Evolutionary conservation across 139 green algal genomes (phyloP).

Genomic region (Closterium sp.): DNA sequence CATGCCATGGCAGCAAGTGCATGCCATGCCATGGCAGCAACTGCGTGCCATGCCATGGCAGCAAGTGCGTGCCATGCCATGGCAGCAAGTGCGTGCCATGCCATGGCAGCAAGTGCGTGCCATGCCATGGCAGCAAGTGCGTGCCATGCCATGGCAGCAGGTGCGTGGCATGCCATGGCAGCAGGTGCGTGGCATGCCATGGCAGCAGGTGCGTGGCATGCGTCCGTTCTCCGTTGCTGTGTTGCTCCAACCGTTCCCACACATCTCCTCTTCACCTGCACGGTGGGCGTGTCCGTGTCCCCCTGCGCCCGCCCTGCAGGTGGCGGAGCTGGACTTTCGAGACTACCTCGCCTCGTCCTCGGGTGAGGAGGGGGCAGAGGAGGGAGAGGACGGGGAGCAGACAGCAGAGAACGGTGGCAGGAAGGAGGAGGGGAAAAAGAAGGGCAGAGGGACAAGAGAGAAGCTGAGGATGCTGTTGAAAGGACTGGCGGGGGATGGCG

Average conservation of each 20-base stretch:
- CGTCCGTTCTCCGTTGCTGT: background rate
- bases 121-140: too few species aligned
- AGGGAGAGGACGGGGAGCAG: constrained; percentile 28
- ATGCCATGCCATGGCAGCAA: too few species aligned
- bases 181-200: too few species aligned
- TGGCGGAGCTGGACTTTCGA: constrained; percentile 85
- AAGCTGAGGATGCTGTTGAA: constrained; percentile 22
- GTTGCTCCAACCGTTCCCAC: background rate
- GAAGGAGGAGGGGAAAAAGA: constrained; percentile 35
- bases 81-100: too few species aligned
- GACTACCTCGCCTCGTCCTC: constrained; percentile 72
- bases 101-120: too few species aligned
- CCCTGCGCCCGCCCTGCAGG: too few species aligned
- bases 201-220: too few species aligned
- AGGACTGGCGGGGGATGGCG: constrained; percentile 5
- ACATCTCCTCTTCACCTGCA: background rate
- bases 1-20: too few species aligned
- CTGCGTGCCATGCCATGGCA: too few species aligned
- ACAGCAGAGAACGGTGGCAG: background rate
- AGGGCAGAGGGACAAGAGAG: background rate
- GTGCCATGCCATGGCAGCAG: too few species aligned
- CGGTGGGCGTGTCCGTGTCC: background rate
- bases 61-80: too few species aligned
- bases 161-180: too few species aligned
- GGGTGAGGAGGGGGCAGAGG: constrained; percentile 27